Base-by-base conservation (phyloP, 805 yeast genomes). In the Ogataea trehaloabstinens region DNA sequence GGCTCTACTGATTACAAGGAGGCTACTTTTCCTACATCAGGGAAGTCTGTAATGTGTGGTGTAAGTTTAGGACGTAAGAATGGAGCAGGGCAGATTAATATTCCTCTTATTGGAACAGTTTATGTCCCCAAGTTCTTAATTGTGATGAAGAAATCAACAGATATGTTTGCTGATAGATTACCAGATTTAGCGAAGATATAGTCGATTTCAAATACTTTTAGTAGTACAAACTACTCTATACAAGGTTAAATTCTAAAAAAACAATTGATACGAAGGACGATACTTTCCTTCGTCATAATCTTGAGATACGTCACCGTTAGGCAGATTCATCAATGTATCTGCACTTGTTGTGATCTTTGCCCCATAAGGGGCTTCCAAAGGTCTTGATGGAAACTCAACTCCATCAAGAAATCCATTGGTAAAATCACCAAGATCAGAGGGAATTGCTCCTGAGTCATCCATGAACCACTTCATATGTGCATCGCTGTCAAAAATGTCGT, bases 71-170 rank as follows among this genome's bases (percentile, higher is more conserved):
- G 66, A 8, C 51, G 56, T 11, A 31, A 37, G 1, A 17, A 40
- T 24, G 65, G 58, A 3, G 40, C 47, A 19, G 66, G 64, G 4
- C 64, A 61, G 32, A 3, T 41, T 6, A 38, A 40, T 1, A 6
- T 55, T 2, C 58, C 63, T 4, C 11, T 47, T 5, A 7, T 30
- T 30, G 63, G 62, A 5, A 31, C 44, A 7, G 6, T 49, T 6
- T 10, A 24, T 6, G 19, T 42, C 5, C 64, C 64, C 3, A 40
- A 42, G 19, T 55, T 41, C 34, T 10, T 55, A 11, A 37, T 47
- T 10, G 49, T 47, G 10, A 31, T 12, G 4, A 19, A 18, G 6
- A 58, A 58, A 34, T 41, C 55, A n/a, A 48, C 38, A 28, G 28
- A 41, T 8, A 35, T 58, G 40, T 48, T 47, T 31, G 34, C 33